Evolutionary conservation across 139 green algal genomes (phyloP).

Genomic region (Mesotaenium endlicherianum): DNA sequence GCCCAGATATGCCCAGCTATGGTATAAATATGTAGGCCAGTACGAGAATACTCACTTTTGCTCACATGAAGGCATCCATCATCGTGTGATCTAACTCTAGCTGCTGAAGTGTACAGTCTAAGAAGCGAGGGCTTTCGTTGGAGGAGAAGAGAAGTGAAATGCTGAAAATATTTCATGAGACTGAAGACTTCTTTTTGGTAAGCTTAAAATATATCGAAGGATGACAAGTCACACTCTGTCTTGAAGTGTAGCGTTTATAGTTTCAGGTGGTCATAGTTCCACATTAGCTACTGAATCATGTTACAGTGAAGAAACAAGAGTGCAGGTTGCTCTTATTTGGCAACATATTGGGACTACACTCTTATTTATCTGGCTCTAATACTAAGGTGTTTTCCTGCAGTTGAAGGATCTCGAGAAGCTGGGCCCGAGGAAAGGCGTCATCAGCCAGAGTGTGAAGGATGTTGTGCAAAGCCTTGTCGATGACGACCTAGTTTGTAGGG

Average conservation of each 20-base stretch:
- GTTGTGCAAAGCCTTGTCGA: constrained; percentile 56
- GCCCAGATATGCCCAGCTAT: too few relatives aligned
- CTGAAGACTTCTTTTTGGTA: constrained; percentile 49
- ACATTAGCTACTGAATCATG: too few relatives aligned
- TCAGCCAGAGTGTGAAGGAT: constrained; percentile 55
- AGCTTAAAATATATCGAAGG: not conserved
- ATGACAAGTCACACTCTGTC: not conserved
- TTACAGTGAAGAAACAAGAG: not conserved
- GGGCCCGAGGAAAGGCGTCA: constrained; percentile 45
- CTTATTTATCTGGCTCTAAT: not conserved
- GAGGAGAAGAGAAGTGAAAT: constrained; percentile 49
- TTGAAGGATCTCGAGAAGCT: constrained; percentile 58
- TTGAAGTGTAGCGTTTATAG: not conserved
- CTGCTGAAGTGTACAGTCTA: too few relatives aligned
- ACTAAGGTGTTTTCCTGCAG: not conserved
- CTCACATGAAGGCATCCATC: too few relatives aligned
- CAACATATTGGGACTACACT: not conserved
- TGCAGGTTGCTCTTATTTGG: not conserved
- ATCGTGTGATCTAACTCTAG: too few relatives aligned
- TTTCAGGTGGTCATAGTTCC: not conserved
- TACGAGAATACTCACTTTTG: too few relatives aligned
- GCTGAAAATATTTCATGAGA: constrained; percentile 47
- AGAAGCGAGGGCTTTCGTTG: constrained; percentile 41
- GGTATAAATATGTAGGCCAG: too few relatives aligned
- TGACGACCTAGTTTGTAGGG: constrained; percentile 52